These are phyloP conservation scores for Fusarium anthophilum DNA, from an alignment of 2,329 filamentous ascomycete genomes.

Conservation along the genomic window DNA sequence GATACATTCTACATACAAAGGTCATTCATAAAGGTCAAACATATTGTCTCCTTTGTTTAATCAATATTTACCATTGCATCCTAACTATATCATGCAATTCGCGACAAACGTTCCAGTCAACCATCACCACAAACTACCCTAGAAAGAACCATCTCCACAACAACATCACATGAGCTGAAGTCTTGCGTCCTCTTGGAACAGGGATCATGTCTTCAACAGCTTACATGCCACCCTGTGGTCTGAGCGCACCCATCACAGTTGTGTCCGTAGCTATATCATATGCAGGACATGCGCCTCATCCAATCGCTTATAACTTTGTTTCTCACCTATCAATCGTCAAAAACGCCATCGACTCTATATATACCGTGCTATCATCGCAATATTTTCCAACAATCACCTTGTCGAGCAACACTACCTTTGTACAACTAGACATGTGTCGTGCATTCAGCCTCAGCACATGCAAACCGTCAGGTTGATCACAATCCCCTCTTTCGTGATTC, in stretches of 20 bases:
- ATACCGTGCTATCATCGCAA: not conserved
- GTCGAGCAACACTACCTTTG: not conserved
- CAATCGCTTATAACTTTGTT: not conserved
- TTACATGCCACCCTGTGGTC: slow-evolving; percentile 16
- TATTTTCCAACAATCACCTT: not conserved
- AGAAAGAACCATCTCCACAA: slow-evolving; percentile 8
- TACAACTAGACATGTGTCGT: not conserved
- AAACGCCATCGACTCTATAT: not conserved
- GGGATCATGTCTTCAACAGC: slow-evolving; percentile 16
- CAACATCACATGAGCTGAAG: not conserved
- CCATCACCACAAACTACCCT: not conserved
- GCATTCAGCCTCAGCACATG: slow-evolving; percentile 15
- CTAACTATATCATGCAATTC: not conserved
- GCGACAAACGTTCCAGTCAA: not conserved
- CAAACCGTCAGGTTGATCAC: not conserved
- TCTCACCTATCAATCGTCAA: not conserved
- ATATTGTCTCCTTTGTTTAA: not conserved
- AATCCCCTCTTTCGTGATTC: slow-evolving; percentile 7
- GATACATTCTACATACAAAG: not conserved
- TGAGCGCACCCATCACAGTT: slow-evolving; percentile 17
- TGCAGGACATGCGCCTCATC: not conserved
- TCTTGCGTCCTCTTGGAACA: not conserved
- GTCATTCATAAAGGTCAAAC: not conserved
- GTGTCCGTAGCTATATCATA: not conserved
- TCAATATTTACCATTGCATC: not conserved